A percentile compares a stretch with the other conserved stretches of the same genome.
Evolutionary conservation across 1,284 basidiomycete genomes (phyloP).

Genomic region (Boletus hoseneyae): DNA sequence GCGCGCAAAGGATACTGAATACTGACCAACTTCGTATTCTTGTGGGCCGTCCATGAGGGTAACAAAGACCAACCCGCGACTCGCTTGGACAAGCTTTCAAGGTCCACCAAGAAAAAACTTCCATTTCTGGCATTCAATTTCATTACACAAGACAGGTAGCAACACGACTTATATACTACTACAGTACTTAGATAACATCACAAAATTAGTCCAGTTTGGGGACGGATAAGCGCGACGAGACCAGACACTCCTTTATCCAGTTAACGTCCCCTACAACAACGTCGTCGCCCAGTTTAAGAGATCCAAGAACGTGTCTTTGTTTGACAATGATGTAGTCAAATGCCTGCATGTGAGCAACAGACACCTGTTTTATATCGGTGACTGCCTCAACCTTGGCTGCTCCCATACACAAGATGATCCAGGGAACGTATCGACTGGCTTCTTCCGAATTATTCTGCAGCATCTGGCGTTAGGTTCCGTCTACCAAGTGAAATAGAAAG

Average conservation of each 20-base stretch:
- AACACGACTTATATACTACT: slow-evolving; percentile 6
- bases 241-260: slow-evolving; percentile 83
- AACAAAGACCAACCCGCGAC: slow-evolving; percentile 23
- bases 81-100: too few relatives aligned
- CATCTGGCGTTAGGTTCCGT: slow-evolving; percentile 1
- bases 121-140: slow-evolving; percentile 11
- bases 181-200: too few relatives aligned
- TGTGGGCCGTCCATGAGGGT: slow-evolving; percentile 27
- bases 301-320: slow-evolving; percentile 37
- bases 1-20: neutral
- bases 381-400: slow-evolving; percentile 63
- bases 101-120: slow-evolving; percentile 18
- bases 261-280: slow-evolving; percentile 47
- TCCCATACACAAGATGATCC: slow-evolving; percentile 72
- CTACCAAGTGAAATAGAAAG: neutral
- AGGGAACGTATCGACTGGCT: slow-evolving; percentile 38
- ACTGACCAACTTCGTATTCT: slow-evolving; percentile 71
- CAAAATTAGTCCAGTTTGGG: slow-evolving; percentile 14
- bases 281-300: slow-evolving; percentile 26
- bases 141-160: neutral
- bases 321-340: slow-evolving; percentile 70
- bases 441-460: slow-evolving; percentile 27
- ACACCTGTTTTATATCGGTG: slow-evolving; percentile 36
- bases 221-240: slow-evolving; percentile 35
- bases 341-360: slow-evolving; percentile 27